Conservation (phyloP, 2,329 filamentous ascomycete genomes). For the Fusarium sp. region DNA sequence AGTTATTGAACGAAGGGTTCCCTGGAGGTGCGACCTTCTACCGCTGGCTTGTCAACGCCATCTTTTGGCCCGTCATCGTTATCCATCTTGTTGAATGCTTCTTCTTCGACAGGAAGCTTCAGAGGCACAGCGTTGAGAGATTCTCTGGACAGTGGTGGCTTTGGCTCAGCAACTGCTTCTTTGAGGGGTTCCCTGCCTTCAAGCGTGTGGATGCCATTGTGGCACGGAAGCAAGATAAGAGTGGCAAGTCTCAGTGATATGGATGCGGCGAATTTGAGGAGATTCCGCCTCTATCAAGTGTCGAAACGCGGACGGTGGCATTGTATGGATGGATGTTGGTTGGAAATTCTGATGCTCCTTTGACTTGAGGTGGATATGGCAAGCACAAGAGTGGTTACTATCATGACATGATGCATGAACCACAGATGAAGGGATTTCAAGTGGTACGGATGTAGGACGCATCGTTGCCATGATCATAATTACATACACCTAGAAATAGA, state of each 20-base stretch:
- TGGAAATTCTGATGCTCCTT: no score
- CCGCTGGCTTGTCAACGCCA: conserved; percentile 65
- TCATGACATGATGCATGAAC: not conserved
- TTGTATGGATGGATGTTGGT: not conserved
- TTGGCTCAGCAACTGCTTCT: conserved; percentile 64
- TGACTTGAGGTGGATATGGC: not conserved
- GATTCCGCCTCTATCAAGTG: not conserved
- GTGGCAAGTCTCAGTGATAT: conserved; percentile 42
- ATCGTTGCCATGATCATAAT: not conserved
- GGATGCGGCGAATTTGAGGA: not conserved
- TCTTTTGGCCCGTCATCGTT: conserved; percentile 68
- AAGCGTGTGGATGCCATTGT: conserved; percentile 62
- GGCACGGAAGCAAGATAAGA: conserved; percentile 55
- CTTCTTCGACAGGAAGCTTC: conserved; percentile 60
- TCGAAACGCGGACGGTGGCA: not conserved
- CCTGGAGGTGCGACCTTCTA: conserved; percentile 69
- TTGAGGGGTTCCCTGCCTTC: conserved; percentile 65
- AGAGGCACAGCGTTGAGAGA: conserved; percentile 58
- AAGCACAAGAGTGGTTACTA: not conserved
- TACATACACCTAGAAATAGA: not conserved
- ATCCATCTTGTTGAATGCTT: conserved; percentile 75
- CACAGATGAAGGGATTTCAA: not conserved
- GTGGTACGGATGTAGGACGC: not conserved
- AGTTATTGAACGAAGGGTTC: conserved; percentile 60
- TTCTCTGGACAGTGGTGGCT: conserved; percentile 62